Evolutionary conservation across 2,329 filamentous ascomycete genomes (phyloP), one percentile per base, ranked within the genome.

Genomic region (Aspergillus fijiensis): DNA sequence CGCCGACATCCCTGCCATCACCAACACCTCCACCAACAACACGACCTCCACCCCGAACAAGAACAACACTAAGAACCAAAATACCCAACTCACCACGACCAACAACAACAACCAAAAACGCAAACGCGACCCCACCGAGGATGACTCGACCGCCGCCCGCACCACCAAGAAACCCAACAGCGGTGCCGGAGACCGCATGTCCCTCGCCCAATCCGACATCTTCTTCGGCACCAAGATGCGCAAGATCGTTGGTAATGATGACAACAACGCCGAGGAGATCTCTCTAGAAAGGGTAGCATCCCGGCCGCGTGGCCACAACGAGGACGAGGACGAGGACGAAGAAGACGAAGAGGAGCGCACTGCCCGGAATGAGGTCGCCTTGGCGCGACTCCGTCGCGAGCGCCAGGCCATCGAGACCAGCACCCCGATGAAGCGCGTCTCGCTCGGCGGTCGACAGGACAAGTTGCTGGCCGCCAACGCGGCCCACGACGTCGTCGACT

Each of bases 121-220:
- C 51, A 82, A 82, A 67, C 73, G 76, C 62, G 72, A 75, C 54
- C 72, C 63, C 54, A 70, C 65, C 52, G 69, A 72, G 51, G 70
- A 77, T 57, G 67, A 69, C 31, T 65, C 76, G 74, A 60, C 83
- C 70, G 68, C 87, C 47, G 65, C 76, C 74, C 60, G 83, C 70
- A 68, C 87, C 45, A 65, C 72, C 51, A 70, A 75, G 69, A 77
- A 78, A 62, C 68, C 74, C 50, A 81, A 79, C 68, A 83, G 78
- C 53, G 86, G 86, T 59, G 85, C 85, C 2, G 86, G 86, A 63
- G 81, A 83, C 64, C 75, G 74, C 35, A 80, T 85, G 11, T 74
- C 78, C 2, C 70, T 76, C n/a, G 70, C 72, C 4, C 76, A 83
- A 58, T 76, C 77, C 14, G 70, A 71, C 23, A 71, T 81, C 49